Evolutionary conservation across 108 stramenopile species (phyloP), one percentile per base, ranked within the genome.

Genomic region (Nannochloropsis gaditana): DNA sequence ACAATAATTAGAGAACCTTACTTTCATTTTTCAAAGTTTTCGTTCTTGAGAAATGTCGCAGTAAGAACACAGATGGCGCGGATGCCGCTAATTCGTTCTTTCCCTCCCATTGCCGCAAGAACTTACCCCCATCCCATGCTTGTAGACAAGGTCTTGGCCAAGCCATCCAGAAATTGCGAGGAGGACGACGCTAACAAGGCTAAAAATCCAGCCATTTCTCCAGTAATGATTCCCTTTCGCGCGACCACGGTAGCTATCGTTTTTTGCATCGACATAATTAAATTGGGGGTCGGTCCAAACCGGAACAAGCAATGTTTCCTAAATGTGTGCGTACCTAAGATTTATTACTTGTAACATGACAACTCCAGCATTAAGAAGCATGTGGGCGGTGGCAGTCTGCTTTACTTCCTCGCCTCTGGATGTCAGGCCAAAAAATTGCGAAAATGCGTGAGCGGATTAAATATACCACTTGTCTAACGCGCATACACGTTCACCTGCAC

Each of bases 91-190:
- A 73, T 0, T 1, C 47, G 5, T 4, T 73, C 6, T n/a, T 15
- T 73, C 59, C 59, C 59, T 6, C 59, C n/a, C n/a, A 4, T n/a
- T 73, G 31, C 31, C 31, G 31, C 31, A 31, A 31, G 31, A 31
- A 73, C 59, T 73, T 73, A 73, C 59, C 19, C 59, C 59, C 59
- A 73, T 73, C 59, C n/a, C n/a, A n/a, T 73, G 59, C n/a, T 15
- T 73, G 6, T 73, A 73, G 15, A 73, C 59, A 15, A 73, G 59
- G 19, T 15, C n/a, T 15, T n/a, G 15, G 19, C 59, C 59, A n/a
- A 73, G 59, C 59, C 59, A 73, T n/a, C 19, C 15, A n/a, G 19
- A n/a, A n/a, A 73, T 3, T 4, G 59, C 59, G n/a, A 73, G 4
- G 59, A 73, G 59, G 59, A 73, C 59, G 59, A 73, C 59, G 59